Evolutionary conservation across 164 flowering plant genomes (phyloP).

Genomic region (Kalanchoe fedtschenkoi): DNA sequence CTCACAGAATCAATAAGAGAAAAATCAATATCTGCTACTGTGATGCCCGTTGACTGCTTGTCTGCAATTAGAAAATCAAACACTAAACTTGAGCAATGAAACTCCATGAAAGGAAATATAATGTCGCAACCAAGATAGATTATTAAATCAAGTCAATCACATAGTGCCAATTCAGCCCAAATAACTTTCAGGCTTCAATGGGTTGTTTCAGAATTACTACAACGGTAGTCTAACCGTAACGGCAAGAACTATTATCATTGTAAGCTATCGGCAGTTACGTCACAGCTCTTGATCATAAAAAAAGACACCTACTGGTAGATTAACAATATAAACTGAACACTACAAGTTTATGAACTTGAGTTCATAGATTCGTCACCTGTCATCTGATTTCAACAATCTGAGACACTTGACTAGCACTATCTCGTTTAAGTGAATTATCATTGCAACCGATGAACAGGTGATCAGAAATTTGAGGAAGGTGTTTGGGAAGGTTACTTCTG

Average conservation of each 20-base stretch:
- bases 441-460: not conserved
- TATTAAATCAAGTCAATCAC: not conserved
- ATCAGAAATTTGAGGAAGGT: not conserved
- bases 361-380: too few relatives aligned
- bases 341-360: too few relatives aligned
- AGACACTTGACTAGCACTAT: too few relatives aligned
- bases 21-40: constrained; percentile 79
- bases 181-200: too few relatives aligned
- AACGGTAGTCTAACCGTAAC: not conserved
- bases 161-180: not conserved
- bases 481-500: not conserved
- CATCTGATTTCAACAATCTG: too few relatives aligned
- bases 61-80: constrained; percentile 34
- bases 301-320: not conserved
- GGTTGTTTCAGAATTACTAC: not conserved
- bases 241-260: not conserved
- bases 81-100: not conserved
- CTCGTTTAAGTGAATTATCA: too few relatives aligned
- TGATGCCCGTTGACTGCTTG: constrained; percentile 61
- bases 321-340: too few relatives aligned
- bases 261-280: not conserved
- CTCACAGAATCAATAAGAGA: constrained; percentile 61
- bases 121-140: not conserved
- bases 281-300: not conserved
- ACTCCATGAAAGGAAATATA: not conserved